These are phyloP conservation scores for Rhizopogon vesiculosus DNA, from an alignment of 768 basidiomycete genomes.

Conservation along the genomic window DNA sequence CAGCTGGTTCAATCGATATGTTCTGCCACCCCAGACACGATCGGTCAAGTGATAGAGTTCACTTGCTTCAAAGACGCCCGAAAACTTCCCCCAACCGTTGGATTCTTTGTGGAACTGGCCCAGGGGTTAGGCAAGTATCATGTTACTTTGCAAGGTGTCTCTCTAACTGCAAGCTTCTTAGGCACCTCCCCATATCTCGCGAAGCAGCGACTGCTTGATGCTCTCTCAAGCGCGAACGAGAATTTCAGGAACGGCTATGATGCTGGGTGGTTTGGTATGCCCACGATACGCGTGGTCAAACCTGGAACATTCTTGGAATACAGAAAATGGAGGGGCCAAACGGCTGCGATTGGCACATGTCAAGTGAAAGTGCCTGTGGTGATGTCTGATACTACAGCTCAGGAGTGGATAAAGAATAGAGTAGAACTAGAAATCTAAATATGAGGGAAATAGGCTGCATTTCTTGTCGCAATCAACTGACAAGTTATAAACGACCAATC, in stretches of 20 bases:
- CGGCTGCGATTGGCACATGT: slow-evolving; percentile 2
- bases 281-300: slow-evolving; percentile 9
- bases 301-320: slow-evolving; percentile 10
- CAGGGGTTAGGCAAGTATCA: slow-evolving; percentile 9
- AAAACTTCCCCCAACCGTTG: background rate
- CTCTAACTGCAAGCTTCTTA: background rate
- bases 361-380: slow-evolving; percentile 15
- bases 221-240: background rate
- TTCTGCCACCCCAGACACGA: slow-evolving; percentile 4
- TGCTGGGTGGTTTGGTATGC: background rate
- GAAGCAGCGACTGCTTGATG: slow-evolving; percentile 4
- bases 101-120: slow-evolving; percentile 8
- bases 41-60: slow-evolving; percentile 8
- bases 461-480: too few species aligned
- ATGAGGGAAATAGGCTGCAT: too few species aligned
- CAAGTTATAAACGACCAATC: too few species aligned
- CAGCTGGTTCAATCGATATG: slow-evolving; percentile 7
- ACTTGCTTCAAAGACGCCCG: background rate
- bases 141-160: background rate
- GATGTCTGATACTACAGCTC: background rate
- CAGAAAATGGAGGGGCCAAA: slow-evolving; percentile 6
- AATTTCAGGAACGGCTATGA: slow-evolving; percentile 1
- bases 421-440: slow-evolving; percentile 6
- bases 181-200: slow-evolving; percentile 5
- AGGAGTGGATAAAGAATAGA: slow-evolving; percentile 7